These are phyloP conservation scores for Pythium pyrilobum DNA, from an alignment of 352 stramenopile genomes.

Conservation along the genomic window DNA sequence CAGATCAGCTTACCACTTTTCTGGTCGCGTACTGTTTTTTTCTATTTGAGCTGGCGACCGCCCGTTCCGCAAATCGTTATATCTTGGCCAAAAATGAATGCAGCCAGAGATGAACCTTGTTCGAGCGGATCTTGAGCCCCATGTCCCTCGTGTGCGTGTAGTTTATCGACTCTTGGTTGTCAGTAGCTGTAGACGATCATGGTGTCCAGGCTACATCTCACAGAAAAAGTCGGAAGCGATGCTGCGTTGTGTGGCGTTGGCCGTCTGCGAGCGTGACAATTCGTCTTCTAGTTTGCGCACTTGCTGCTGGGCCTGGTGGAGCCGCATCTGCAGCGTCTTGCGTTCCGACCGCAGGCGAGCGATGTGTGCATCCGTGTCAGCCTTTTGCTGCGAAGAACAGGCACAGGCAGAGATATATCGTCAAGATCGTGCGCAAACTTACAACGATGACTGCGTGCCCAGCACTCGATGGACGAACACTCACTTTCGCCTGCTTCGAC, in stretches of 20 bases:
- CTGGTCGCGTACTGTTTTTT: too few relatives aligned
- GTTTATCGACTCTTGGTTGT: too few relatives aligned
- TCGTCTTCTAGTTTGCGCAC: constrained; percentile 53
- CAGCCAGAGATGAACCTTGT: too few relatives aligned
- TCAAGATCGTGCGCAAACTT: constrained; percentile 21
- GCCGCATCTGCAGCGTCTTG: constrained; percentile 34
- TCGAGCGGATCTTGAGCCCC: too few relatives aligned
- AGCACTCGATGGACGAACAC: constrained; percentile 5
- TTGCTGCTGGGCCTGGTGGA: constrained; percentile 51
- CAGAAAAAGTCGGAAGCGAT: constrained; percentile 65
- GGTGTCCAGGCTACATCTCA: constrained; percentile 33
- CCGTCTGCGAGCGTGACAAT: constrained; percentile 38
- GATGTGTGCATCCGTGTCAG: constrained; percentile 31
- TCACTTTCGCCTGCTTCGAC: constrained; percentile 23
- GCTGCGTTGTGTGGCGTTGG: constrained; percentile 38
- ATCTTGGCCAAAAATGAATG: too few relatives aligned
- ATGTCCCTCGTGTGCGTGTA: too few relatives aligned
- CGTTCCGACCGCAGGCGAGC: constrained; percentile 43
- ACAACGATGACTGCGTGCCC: constrained; percentile 7
- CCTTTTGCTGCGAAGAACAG: constrained; percentile 33
- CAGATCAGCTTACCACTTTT: too few relatives aligned
- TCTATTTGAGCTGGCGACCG: too few relatives aligned
- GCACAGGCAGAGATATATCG: constrained; percentile 23
- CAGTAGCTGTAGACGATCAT: too few relatives aligned
- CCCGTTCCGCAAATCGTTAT: too few relatives aligned